Evolutionary conservation across 257 asterid genomes (phyloP).

Genomic region (Linaria vulgaris): DNA sequence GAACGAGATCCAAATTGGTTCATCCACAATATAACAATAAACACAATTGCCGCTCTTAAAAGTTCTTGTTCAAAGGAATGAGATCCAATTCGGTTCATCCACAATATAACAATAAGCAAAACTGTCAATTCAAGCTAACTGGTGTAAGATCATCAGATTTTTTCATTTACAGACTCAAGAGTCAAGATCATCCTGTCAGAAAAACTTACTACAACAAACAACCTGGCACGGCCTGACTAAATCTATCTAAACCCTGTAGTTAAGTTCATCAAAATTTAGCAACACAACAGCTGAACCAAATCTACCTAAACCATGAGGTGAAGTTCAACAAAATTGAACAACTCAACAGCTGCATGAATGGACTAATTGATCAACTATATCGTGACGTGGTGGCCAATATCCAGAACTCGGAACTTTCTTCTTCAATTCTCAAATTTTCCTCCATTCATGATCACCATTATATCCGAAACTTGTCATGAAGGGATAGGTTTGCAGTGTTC

Average conservation of each 20-base stretch:
- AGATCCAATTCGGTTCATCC: no score
- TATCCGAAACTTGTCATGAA: not conserved
- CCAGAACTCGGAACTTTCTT: not conserved
- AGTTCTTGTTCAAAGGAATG: no score
- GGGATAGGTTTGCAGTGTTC: conserved; percentile 7
- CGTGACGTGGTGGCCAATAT: not conserved
- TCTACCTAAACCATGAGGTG: conserved; percentile 4
- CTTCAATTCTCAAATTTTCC: conserved; percentile 5
- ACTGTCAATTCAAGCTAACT: no score
- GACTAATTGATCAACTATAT: conserved; percentile 26
- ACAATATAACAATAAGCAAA: no score
- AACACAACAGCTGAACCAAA: conserved; percentile 16
- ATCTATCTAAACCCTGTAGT: conserved; percentile 9
- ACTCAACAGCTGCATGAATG: conserved; percentile 26
- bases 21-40: no score
- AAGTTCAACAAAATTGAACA: conserved; percentile 21
- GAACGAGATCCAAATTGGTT: no score
- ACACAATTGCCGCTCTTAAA: no score
- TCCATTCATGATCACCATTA: not conserved
- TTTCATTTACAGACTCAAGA: conserved; percentile 1
- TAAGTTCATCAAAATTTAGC: conserved; percentile 21
- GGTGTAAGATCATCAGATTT: not conserved
- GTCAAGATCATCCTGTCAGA: conserved; percentile 1
- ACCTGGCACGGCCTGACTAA: not conserved
- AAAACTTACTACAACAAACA: not conserved